Evolutionary conservation across 139 green algal genomes (phyloP), one percentile per base, ranked within the genome.

Genomic region (Tetraselmis chui): DNA sequence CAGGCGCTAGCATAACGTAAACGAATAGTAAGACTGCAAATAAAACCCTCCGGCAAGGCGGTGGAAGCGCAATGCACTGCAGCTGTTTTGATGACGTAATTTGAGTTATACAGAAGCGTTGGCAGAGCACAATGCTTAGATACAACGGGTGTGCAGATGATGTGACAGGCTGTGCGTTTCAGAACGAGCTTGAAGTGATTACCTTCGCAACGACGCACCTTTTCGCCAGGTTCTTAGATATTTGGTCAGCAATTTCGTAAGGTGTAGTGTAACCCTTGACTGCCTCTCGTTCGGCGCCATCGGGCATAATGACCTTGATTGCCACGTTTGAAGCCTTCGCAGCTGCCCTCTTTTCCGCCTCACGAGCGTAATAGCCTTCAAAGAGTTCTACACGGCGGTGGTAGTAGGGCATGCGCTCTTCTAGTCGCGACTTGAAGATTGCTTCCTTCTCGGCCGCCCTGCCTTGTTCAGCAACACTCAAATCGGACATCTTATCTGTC

Each of bases 161-260:
- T 23, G 29, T 23, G 2, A 78, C 58, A 31, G 25, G 28, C 78
- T 30, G 11, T 5, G 27, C 32, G 18, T 1, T 31, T 5, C 1
- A 31, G 31, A 25, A 81, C 31, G 28, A 1, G 59, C 1, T 30
- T 79, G 80, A 11, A 1, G 1, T 2, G 0, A 28, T 5, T 83
- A 11, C 27, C 81, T 96, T 93, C 5, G 96, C 90, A 1, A 98
- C 93, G 11, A 98, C 83, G 22, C 85, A 85, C 83, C 95, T 96
- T 85, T 98, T 98, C 25, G 89, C 96, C n/a, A 99, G 87, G 74
- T 89, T 91, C 75, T 95, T 93, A 1, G 91, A 93, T 32, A 99
- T 95, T 25, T 82, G 81, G 28, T 91, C 93, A 28, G 96, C 96
- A 28, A 99, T 88, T 82, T 99, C 96, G 85, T 97, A 88, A 0